phyloP scores from a whole-genome alignment of 129 eudicot genomes.

The Arctium lappa region DNA sequence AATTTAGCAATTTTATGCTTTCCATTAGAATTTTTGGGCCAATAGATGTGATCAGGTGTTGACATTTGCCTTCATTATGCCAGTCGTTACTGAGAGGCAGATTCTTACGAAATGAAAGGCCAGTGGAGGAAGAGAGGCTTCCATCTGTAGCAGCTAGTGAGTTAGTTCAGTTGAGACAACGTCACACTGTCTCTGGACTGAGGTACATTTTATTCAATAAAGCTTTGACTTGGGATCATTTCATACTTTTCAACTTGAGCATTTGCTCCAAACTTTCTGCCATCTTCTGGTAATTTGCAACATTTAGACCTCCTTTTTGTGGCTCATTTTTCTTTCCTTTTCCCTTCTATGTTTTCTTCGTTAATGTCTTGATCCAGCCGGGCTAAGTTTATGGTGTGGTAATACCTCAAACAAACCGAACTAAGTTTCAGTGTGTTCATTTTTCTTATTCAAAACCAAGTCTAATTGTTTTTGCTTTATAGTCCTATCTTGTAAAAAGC shows the following conservation, averaged over 20 bases:
- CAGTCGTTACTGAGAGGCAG: constrained; percentile 93
- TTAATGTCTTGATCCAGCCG: neutral
- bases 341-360: neutral
- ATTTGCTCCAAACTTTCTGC: neutral
- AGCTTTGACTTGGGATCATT: neutral
- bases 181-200: constrained; percentile 91
- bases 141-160: constrained; percentile 85
- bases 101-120: constrained; percentile 84
- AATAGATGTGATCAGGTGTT: constrained; percentile 11
- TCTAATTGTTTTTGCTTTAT: neutral
- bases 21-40: neutral
- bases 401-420: neutral
- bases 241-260: neutral
- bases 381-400: neutral
- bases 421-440: neutral
- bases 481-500: neutral
- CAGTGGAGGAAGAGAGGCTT: constrained; percentile 80
- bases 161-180: constrained; percentile 84
- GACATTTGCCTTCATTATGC: constrained; percentile 18
- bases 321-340: neutral
- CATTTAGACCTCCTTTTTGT: neutral
- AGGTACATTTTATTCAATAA: constrained; percentile 46
- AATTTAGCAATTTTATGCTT: neutral
- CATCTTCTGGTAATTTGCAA: neutral
- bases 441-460: neutral